Percentiles rank a stretch among this genome's conserved stretches.
Conservation (phyloP, 148 eudicot species). For the Spergularia marina region DNA sequence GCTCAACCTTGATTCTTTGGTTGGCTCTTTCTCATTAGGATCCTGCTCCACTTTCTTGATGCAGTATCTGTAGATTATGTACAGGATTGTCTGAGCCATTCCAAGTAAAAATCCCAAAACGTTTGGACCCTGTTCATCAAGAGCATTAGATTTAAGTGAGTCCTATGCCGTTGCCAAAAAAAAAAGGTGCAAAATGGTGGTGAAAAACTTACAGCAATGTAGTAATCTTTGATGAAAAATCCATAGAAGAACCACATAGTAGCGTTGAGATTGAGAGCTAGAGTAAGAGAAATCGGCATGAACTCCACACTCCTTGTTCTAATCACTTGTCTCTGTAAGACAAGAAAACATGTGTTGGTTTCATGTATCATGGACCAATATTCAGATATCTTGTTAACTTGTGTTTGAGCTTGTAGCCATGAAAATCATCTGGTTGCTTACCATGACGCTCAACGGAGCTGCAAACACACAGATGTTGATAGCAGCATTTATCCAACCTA, state of each 20-base stretch:
- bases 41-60: slow-evolving; percentile 20
- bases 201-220: slow-evolving; percentile 46
- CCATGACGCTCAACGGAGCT: slow-evolving; percentile 66
- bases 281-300: slow-evolving; percentile 57
- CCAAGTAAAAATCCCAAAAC: slow-evolving; percentile 62
- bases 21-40: slow-evolving; percentile 22
- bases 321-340: slow-evolving; percentile 48
- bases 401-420: neutral
- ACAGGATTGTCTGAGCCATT: slow-evolving; percentile 45
- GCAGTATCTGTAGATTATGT: slow-evolving; percentile 41
- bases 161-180: neutral
- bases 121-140: slow-evolving; percentile 52
- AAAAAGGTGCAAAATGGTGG: neutral
- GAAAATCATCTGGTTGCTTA: slow-evolving; percentile 18
- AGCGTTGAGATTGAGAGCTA: slow-evolving; percentile 49
- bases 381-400: neutral
- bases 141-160: neutral
- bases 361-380: slow-evolving; percentile 5
- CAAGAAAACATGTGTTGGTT: neutral
- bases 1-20: slow-evolving; percentile 18
- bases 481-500: slow-evolving; percentile 59
- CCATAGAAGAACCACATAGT: slow-evolving; percentile 72
- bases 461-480: slow-evolving; percentile 60
- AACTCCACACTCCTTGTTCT: slow-evolving; percentile 57
- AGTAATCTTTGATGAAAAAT: slow-evolving; percentile 47